These are phyloP conservation scores for Fusarium irregulare DNA, from an alignment of 2,329 filamentous ascomycete genomes.

Conservation along the genomic window DNA sequence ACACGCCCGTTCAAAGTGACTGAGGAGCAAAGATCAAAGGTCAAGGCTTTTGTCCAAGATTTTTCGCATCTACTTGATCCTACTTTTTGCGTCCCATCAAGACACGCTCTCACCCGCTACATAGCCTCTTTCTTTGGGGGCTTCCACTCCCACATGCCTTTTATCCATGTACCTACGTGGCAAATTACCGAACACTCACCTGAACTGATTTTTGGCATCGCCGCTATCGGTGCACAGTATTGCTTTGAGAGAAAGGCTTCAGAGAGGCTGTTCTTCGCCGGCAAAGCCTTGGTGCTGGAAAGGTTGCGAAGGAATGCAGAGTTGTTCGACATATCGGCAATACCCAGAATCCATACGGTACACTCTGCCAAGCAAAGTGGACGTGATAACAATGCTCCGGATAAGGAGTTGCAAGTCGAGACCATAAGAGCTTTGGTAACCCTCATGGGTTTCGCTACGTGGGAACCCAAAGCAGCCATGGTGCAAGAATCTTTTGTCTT, in stretches of 20 bases:
- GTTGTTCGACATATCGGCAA: slow-evolving; percentile 19
- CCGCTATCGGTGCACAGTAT: slow-evolving; percentile 53
- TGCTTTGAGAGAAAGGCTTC: slow-evolving; percentile 53
- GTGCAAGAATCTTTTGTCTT: slow-evolving; percentile 52
- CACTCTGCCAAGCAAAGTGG: slow-evolving; percentile 29
- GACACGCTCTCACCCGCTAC: slow-evolving; percentile 52
- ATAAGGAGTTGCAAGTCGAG: slow-evolving; percentile 37
- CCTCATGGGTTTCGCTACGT: slow-evolving; percentile 54
- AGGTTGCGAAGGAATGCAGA: slow-evolving; percentile 41
- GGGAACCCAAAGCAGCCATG: slow-evolving; percentile 50
- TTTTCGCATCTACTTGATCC: slow-evolving; percentile 41
- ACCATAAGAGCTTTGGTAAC: slow-evolving; percentile 50
- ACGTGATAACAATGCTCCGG: not conserved
- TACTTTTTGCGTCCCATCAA: slow-evolving; percentile 50
- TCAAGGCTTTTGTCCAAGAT: slow-evolving; percentile 21
- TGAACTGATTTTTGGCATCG: slow-evolving; percentile 50
- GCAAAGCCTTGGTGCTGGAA: slow-evolving; percentile 49
- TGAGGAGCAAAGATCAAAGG: slow-evolving; percentile 49
- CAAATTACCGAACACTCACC: slow-evolving; percentile 47
- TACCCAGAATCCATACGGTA: not conserved
- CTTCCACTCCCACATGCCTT: slow-evolving; percentile 54
- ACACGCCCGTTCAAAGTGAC: slow-evolving; percentile 45
- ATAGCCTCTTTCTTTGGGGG: slow-evolving; percentile 47
- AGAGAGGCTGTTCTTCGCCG: slow-evolving; percentile 50
- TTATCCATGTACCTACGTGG: slow-evolving; percentile 53